phyloP scores from a whole-genome alignment of 2,329 filamentous ascomycete species.

The Pseudocercospora vitis region DNA sequence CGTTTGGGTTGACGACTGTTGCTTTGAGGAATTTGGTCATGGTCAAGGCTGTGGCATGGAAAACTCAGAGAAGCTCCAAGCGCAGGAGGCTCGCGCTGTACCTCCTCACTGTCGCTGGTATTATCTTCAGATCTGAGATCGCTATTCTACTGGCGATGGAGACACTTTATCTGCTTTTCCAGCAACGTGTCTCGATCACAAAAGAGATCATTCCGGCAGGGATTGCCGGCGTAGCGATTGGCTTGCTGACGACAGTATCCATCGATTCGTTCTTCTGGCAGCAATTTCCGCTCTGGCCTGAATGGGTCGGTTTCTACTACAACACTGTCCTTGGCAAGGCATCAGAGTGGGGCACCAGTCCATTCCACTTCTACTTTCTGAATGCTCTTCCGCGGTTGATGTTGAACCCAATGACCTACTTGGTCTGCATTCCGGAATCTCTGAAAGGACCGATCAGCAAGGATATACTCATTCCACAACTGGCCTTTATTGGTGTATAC shows the following conservation, averaged over 20 bases:
- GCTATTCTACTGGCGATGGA: slow-evolving; percentile 74
- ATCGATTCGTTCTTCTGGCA: slow-evolving; percentile 97
- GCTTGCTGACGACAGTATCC: slow-evolving; percentile 68
- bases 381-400: slow-evolving; percentile 80
- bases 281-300: slow-evolving; percentile 73
- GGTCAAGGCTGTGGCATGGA: slow-evolving; percentile 43
- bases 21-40: slow-evolving; percentile 58
- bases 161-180: slow-evolving; percentile 62
- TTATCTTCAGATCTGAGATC: slow-evolving; percentile 87
- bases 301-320: slow-evolving; percentile 84
- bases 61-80: slow-evolving; percentile 39
- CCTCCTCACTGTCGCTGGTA: slow-evolving; percentile 74
- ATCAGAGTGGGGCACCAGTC: slow-evolving; percentile 81
- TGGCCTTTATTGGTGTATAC: slow-evolving; percentile 76
- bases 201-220: slow-evolving; percentile 66
- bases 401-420: slow-evolving; percentile 69
- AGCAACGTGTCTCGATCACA: slow-evolving; percentile 55
- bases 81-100: slow-evolving; percentile 66
- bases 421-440: slow-evolving; percentile 53
- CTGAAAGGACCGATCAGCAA: slow-evolving; percentile 54
- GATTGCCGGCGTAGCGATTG: slow-evolving; percentile 62
- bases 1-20: slow-evolving; percentile 75
- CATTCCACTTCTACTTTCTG: slow-evolving; percentile 82
- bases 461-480: slow-evolving; percentile 61
- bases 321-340: slow-evolving; percentile 84